Evolutionary conservation across 345 rosid species (phyloP), one percentile per base, ranked within the genome.

Genomic region (Brassica nigra): DNA sequence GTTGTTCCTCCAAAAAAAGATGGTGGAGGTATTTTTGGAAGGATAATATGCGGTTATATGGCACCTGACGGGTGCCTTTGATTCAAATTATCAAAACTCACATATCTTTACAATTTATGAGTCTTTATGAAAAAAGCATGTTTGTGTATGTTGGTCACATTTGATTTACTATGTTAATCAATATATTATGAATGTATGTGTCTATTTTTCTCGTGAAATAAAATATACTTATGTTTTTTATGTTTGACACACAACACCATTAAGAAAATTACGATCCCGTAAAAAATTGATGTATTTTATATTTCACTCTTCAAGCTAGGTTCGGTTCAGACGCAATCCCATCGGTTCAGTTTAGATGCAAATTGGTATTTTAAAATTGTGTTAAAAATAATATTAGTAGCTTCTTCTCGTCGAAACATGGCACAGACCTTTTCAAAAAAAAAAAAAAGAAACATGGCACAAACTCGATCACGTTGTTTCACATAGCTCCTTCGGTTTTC

Each of bases 401-500:
- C 39, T 6, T 36, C 39, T 36, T 36, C 39, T 36, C 39, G 39
- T 7, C 36, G 39, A 36, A 36, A 36, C 39, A 36, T 36, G 39
- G 39, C 39, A 36, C 39, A 36, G 5, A 30, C 33, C 27, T 23
- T 23, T 23, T 23, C 1, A 1, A 23, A 23, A 23, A 23, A 23
- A 23, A 23, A 23, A 23, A 23, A 23, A 23, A 23, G 33, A 30
- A 30, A 30, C 33, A 30, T 30, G 33, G 33, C 33, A 30, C 33
- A 30, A 30, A 30, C 33, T 23, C 27, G 2, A 23, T 23, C 27
- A 23, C 33, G 33, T 88, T 93, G 16, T 79, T 91, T 87, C 89
- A 97, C 70, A 84, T 88, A 61, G 92, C 91, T 69, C 90, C 94
- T 2, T 66, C 92, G 0, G 89, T 88, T 7, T 93, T 90, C 70